Base-by-base conservation (phyloP, 2,329 filamentous ascomycete species). In the Proliferodiscus dingleyae region DNA sequence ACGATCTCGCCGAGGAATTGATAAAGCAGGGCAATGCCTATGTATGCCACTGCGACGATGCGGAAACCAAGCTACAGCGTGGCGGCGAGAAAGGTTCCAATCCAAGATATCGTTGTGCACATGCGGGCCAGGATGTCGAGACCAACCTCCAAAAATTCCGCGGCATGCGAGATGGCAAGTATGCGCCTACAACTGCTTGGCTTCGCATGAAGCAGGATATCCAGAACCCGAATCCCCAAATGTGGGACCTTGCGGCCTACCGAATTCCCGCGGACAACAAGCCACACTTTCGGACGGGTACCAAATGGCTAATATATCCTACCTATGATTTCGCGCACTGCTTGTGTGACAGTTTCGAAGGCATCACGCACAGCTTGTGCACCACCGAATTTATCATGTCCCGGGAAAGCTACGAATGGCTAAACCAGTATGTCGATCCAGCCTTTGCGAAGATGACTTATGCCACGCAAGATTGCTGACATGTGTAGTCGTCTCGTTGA, bases 241-340 rank as follows among this genome's bases (percentile, higher is more conserved):
- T 94, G 85, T 95, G 89, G 90, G 90, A 95, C 71, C 70, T 94
- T 43, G 85, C 87, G 1, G 90, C 89, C 7, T 95, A 95, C 66
- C 81, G 90, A 41, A 83, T 96, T 46, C 77, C 87, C 50, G 77
- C 83, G 59, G 81, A 86, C 41, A 68, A 77, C 13, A 6, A 11
- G 10, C n/a, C 23, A 49, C 88, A 93, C 62, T 80, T 87, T 65
- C 78, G 86, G 22, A 93, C 89, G 0, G 87, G 85, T 19, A 72
- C 77, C 54, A 80, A 83, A 61, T 95, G 89, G 88, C 83, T 80
- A 66, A 93, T 95, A 51, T 95, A 94, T 64, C 90, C 90, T 0
- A 91, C 89, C 0, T 95, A 95, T 61, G 89, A 95, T 65, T 91
- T 91, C 62, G 84, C 84, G 0, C 87, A 93, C 70, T 94, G 87